A percentile compares a stretch with the other conserved stretches of the same genome.
Evolutionary conservation across 2,329 filamentous ascomycete genomes (phyloP).

Genomic region (Zymoseptoria passerinii): DNA sequence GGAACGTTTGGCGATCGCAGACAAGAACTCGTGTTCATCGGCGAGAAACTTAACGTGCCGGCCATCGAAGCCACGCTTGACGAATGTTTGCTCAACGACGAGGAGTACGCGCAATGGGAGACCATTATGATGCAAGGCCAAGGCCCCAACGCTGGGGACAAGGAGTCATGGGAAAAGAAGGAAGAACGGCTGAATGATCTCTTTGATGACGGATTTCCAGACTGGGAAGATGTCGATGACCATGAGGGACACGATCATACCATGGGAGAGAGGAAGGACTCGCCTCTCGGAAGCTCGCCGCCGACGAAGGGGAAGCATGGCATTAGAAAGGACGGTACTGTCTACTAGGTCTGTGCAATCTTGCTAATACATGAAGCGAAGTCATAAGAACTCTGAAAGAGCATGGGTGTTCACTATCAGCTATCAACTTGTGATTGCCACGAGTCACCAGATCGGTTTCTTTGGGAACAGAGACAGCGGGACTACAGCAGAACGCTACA

Average conservation of each 20-base stretch:
- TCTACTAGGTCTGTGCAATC: conserved; percentile 5
- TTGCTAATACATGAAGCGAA: too few relatives aligned
- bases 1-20: conserved; percentile 58
- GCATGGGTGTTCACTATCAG: too few relatives aligned
- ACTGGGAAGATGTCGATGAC: conserved; percentile 19
- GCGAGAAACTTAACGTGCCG: conserved; percentile 51
- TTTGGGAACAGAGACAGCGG: neutral
- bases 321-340: conserved; percentile 15
- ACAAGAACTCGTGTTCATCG: conserved; percentile 68
- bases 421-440: too few relatives aligned
- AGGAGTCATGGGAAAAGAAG: conserved; percentile 18
- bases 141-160: conserved; percentile 11
- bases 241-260: conserved; percentile 16
- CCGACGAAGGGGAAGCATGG: conserved; percentile 15
- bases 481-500: too few relatives aligned
- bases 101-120: conserved; percentile 43
- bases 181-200: conserved; percentile 38
- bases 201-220: conserved; percentile 26
- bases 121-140: conserved; percentile 20
- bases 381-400: too few relatives aligned
- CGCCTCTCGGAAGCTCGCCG: conserved; percentile 7
- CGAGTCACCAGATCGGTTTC: too few relatives aligned
- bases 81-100: conserved; percentile 52
- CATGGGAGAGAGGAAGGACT: conserved; percentile 11
- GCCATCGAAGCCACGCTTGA: conserved; percentile 50